These are phyloP conservation scores for Cryphonectria parasitica DNA, from an alignment of 2,329 filamentous ascomycete species.

Conservation along the genomic window DNA sequence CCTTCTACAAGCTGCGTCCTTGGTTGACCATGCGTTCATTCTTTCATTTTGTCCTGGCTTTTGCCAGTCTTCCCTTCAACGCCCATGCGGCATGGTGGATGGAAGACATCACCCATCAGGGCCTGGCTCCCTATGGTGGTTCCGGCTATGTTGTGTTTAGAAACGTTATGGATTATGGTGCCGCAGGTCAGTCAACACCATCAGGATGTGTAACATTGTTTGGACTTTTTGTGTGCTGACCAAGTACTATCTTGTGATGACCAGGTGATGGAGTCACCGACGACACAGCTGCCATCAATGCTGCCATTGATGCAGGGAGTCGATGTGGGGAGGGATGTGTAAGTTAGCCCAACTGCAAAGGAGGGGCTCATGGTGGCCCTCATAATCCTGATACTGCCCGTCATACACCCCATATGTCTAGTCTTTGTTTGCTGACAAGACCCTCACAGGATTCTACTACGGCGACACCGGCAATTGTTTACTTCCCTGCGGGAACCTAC, in stretches of 20 bases:
- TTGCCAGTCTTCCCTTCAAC: conserved; percentile 35
- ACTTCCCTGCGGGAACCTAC: conserved; percentile 63
- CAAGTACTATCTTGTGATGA: background rate
- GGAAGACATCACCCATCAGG: conserved; percentile 44
- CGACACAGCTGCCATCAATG: conserved; percentile 51
- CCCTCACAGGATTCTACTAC: conserved; percentile 43
- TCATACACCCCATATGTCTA: background rate
- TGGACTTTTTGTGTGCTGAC: conserved; percentile 1
- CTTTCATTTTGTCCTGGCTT: conserved; percentile 35
- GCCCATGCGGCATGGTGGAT: conserved; percentile 39
- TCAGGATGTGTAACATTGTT: background rate
- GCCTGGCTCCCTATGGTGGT: conserved; percentile 47
- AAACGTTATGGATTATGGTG: conserved; percentile 53
- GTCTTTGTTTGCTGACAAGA: conserved; percentile 26
- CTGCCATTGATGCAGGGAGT: conserved; percentile 45
- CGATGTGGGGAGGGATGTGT: conserved; percentile 49
- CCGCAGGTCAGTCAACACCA: conserved; percentile 36
- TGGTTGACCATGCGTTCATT: conserved; percentile 36
- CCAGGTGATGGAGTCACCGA: conserved; percentile 49
- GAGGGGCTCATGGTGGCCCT: background rate
- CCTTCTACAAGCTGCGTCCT: conserved; percentile 7
- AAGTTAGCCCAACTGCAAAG: conserved; percentile 30
- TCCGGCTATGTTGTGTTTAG: conserved; percentile 49
- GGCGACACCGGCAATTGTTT: conserved; percentile 46
- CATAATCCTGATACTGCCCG: background rate